Evolutionary conservation across 2,329 filamentous ascomycete species (phyloP).

Genomic region (Apiospora pterosperma): DNA sequence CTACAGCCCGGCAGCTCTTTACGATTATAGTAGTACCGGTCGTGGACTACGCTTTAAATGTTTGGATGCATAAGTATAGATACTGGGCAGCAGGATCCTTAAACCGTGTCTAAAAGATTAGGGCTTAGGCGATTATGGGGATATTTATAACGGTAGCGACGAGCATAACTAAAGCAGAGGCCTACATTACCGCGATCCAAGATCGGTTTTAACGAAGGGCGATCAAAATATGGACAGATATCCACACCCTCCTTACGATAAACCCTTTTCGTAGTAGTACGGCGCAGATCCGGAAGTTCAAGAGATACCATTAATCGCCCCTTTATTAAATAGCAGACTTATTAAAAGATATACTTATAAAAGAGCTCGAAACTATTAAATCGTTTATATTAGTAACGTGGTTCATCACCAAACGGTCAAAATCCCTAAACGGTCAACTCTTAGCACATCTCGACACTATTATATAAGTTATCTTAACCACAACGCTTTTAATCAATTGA

Average conservation of each 20-base stretch:
- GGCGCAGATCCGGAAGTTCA: conserved; percentile 2
- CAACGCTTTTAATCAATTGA: too few relatives aligned
- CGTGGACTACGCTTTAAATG: background rate
- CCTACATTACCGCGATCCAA: too few relatives aligned
- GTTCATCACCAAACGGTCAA: background rate
- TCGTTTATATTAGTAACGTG: conserved; percentile 5
- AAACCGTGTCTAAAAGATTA: background rate
- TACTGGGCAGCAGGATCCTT: background rate
- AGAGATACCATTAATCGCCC: conserved; percentile 10
- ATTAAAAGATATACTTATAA: conserved; percentile 3
- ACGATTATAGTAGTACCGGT: background rate
- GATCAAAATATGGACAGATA: conserved; percentile 14
- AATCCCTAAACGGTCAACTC: too few relatives aligned
- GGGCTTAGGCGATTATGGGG: background rate
- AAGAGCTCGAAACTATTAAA: conserved; percentile 9
- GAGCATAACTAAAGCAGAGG: background rate
- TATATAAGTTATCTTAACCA: too few relatives aligned
- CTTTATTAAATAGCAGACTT: conserved; percentile 10
- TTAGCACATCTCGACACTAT: too few relatives aligned
- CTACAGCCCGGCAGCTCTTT: background rate
- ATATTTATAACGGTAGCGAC: background rate
- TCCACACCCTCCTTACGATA: conserved; percentile 14
- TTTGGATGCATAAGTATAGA: background rate
- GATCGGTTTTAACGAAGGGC: conserved; percentile 10
- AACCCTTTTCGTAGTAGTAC: conserved; percentile 16